Conservation (phyloP, 495 filamentous ascomycete genomes). For the Penicillium paxilli region DNA sequence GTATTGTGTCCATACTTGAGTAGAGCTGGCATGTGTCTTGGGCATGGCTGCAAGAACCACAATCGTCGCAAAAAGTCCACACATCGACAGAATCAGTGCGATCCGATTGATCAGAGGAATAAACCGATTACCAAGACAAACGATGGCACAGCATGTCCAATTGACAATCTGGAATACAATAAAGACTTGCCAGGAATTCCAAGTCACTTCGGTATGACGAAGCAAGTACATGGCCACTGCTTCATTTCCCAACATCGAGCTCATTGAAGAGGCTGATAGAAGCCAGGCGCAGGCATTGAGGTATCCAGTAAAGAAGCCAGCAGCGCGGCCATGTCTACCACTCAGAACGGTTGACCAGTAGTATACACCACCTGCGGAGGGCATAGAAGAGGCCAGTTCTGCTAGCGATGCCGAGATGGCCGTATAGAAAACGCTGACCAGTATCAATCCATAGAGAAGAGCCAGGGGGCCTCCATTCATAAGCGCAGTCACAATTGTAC, state of each 20-base stretch:
- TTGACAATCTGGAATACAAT: constrained; percentile 63
- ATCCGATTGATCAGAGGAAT: constrained; percentile 62
- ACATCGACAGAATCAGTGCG: constrained; percentile 65
- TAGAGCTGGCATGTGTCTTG: constrained; percentile 53
- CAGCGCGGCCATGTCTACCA: constrained; percentile 56
- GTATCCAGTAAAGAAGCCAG: constrained; percentile 74
- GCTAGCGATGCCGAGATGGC: constrained; percentile 49
- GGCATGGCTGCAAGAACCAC: constrained; percentile 73
- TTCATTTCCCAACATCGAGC: constrained; percentile 64
- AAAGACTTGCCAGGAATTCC: constrained; percentile 71
- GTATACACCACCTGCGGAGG: constrained; percentile 76
- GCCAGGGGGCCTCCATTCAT: constrained; percentile 46
- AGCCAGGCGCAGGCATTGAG: constrained; percentile 77
- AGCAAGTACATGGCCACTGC: constrained; percentile 67
- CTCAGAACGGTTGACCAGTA: constrained; percentile 78
- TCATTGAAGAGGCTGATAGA: constrained; percentile 64
- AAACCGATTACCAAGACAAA: constrained; percentile 64
- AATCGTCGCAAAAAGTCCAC: constrained; percentile 63
- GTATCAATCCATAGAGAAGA: constrained; percentile 43
- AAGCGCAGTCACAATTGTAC: constrained; percentile 43
- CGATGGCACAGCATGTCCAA: constrained; percentile 59
- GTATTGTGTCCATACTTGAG: constrained; percentile 62
- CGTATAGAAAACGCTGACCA: constrained; percentile 42
- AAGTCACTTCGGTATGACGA: constrained; percentile 56
- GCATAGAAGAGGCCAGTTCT: constrained; percentile 75